Conservation (phyloP, 192 early-diverging fungal genomes). For the Phlyctochytrium bullatum region DNA sequence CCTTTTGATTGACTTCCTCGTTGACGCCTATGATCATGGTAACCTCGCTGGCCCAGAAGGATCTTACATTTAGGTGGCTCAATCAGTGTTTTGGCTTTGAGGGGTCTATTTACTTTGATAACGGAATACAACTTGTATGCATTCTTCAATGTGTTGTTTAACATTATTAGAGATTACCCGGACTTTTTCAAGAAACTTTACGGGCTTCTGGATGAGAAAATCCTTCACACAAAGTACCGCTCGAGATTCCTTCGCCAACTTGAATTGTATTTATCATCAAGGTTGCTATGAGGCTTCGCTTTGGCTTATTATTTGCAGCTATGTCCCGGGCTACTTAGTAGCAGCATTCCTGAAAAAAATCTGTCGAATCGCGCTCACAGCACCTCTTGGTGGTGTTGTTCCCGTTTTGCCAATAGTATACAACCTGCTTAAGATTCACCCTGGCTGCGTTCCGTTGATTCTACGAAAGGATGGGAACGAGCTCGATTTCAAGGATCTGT, state of each 20-base stretch:
- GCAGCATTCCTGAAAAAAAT: constrained; percentile 94
- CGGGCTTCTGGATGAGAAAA: constrained; percentile 79
- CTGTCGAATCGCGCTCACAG: constrained; percentile 74
- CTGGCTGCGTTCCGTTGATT: constrained; percentile 84
- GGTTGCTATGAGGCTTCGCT: constrained; percentile 44
- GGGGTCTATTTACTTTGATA: constrained; percentile 94
- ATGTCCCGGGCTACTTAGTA: constrained; percentile 85
- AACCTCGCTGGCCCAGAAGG: constrained; percentile 4
- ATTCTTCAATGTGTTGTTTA: background rate
- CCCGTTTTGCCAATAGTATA: constrained; percentile 88
- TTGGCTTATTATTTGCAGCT: constrained; percentile 39
- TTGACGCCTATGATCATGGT: constrained; percentile 80
- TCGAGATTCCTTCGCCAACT: constrained; percentile 92
- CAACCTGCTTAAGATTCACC: constrained; percentile 89
- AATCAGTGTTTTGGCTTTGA: constrained; percentile 87
- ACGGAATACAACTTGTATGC: constrained; percentile 89
- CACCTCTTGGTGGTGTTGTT: constrained; percentile 83
- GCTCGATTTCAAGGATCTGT: constrained; percentile 38
- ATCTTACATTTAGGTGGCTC: constrained; percentile 63
- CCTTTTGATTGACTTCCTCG: constrained; percentile 90
- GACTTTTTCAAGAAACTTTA: constrained; percentile 97
- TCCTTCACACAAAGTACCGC: constrained; percentile 93
- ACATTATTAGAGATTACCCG: constrained; percentile 81
- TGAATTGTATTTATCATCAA: constrained; percentile 84
- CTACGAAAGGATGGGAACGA: constrained; percentile 44